Conservation (phyloP, 306 rosid genomes). For the Fragaria iinumae region DNA sequence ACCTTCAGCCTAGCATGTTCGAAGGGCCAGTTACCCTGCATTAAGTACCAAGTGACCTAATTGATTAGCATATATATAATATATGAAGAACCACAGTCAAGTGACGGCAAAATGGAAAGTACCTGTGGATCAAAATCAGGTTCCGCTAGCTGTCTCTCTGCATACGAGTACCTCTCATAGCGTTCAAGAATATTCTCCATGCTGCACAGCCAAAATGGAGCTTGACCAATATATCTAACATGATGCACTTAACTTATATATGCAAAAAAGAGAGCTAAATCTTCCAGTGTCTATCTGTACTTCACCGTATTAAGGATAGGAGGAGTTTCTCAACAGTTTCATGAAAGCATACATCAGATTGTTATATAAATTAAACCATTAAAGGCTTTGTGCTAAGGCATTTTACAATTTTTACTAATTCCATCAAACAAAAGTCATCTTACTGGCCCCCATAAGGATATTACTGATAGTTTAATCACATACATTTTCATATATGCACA, state of each 20-base stretch:
- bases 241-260: not conserved
- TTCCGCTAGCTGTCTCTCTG: constrained; percentile 47
- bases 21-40: constrained; percentile 72
- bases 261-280: not conserved
- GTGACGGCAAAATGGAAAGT: not conserved
- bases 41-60: not conserved
- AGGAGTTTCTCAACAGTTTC: not conserved
- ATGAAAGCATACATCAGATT: no score
- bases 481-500: not conserved
- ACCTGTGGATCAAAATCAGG: constrained; percentile 58
- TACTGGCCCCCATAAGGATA: not conserved
- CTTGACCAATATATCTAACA: not conserved
- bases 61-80: not conserved
- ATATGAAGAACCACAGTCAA: not conserved
- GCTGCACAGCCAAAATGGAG: constrained; percentile 27
- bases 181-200: constrained; percentile 93
- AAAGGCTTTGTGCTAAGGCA: no score
- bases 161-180: constrained; percentile 67
- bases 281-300: not conserved
- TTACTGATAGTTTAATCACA: not conserved
- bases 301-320: not conserved
- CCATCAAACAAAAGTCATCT: not conserved
- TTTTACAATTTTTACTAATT: no score
- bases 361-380: no score
- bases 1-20: constrained; percentile 65